A percentile compares a stretch with the other conserved stretches of the same genome.
These are phyloP conservation scores for Arthrobotrys conoides DNA, from an alignment of 2,329 filamentous ascomycete species.

Conservation along the genomic window DNA sequence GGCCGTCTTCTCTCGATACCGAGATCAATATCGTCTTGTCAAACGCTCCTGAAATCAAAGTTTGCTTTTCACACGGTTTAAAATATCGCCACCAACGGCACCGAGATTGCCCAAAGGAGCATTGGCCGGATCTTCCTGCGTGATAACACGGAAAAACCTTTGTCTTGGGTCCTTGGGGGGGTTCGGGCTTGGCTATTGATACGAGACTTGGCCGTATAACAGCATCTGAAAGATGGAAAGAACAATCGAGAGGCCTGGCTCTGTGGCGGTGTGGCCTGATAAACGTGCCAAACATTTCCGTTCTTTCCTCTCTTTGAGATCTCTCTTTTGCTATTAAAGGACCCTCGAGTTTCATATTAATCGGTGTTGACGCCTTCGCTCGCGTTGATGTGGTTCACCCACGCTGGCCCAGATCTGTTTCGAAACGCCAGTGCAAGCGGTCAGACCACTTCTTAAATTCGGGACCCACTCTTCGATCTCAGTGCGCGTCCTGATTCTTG, in stretches of 20 bases:
- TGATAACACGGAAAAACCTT: constrained; percentile 52
- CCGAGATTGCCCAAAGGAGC: constrained; percentile 53
- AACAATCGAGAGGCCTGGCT: constrained; percentile 11
- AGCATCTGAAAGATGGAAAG: constrained; percentile 5
- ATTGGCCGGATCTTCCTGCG: constrained; percentile 14
- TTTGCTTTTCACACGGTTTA: constrained; percentile 17
- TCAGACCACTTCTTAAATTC: constrained; percentile 47
- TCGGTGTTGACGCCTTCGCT: constrained; percentile 46
- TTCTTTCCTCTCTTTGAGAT: constrained; percentile 8
- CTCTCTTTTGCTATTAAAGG: constrained; percentile 40
- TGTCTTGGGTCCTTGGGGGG: constrained; percentile 26
- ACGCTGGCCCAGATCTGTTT: constrained; percentile 36
- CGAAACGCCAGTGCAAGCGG: constrained; percentile 42
- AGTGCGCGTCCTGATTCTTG: constrained; percentile 23
- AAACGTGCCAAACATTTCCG: constrained; percentile 35
- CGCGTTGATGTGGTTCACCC: constrained; percentile 26
- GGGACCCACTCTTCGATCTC: constrained; percentile 31
- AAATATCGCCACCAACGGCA: constrained; percentile 7
- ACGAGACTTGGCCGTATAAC: constrained; percentile 6
- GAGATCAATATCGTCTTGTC: constrained; percentile 15
- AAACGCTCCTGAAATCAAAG: constrained; percentile 46
- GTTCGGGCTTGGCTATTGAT: constrained; percentile 48
- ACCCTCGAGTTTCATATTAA: constrained; percentile 45
- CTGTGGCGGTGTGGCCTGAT: constrained; percentile 46
- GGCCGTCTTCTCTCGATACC: constrained; percentile 14